Base-by-base conservation (phyloP, 192 early-diverging fungal genomes). In the Rhizophagus sp. region DNA sequence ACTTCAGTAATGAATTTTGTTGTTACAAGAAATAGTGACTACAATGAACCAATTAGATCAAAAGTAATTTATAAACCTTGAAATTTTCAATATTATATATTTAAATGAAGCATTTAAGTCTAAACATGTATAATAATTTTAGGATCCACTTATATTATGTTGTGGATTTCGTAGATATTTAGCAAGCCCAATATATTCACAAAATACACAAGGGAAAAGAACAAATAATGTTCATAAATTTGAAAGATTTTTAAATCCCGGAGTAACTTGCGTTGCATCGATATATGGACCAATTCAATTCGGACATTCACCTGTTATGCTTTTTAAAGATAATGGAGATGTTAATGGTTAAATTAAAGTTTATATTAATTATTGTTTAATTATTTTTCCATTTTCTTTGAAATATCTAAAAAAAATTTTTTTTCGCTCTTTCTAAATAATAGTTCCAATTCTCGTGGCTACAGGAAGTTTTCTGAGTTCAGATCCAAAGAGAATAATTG, bases 181-280 rank as follows among this genome's bases (percentile, higher is more conserved):
- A 52, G 95, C 95, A 39, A 82, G 83, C 15, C 97, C 98, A n/a
- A 83, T 98, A 73, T 99, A 95, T 80, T 98, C 96, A 67, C 92
- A 95, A 81, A 90, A 95, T 84, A 89, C 92, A 25, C 89, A 89
- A 13, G 93, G 94, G 44, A 88, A 92, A 62, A 89, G 92, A 22
- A 88, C 90, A 34, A 99, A 99, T 84, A 93, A 95, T 80, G 97
- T 98, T 49, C 94, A 96, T 88, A 97, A 97, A 88, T 96, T 94
- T 83, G 96, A 97, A 84, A 90, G 96, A 24, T 99, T 97, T 87
- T 83, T 97, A 71, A 92, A 92, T 81, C 87, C 84, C 27, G 95
- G 94, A 50, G 82, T 89, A 19, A 87, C 90, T 12, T 88, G 88
- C 34, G 89, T 98, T 4, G 98, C 90, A 44, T 96, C 94, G n/a